Conservation (phyloP, 371 early-diverging fungal genomes). For the Mortierella sp. region DNA sequence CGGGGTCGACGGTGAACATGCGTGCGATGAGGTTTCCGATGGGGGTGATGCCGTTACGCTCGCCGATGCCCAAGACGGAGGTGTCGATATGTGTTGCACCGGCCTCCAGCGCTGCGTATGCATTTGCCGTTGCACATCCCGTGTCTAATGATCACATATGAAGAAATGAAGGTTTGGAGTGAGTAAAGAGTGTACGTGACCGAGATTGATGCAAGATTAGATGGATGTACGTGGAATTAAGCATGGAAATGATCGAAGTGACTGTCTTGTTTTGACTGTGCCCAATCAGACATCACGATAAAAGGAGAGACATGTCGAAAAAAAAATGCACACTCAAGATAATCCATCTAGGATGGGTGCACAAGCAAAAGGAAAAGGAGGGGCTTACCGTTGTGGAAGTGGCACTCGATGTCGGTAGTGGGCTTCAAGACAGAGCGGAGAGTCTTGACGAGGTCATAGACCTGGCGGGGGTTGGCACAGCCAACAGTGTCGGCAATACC, state of each 20-base stretch:
- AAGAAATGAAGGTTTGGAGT: not conserved
- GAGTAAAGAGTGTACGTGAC: not conserved
- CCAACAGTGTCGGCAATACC: slow-evolving; percentile 99
- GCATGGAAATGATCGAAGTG: slow-evolving; percentile 13
- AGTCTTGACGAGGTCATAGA: slow-evolving; percentile 95
- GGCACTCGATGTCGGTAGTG: slow-evolving; percentile 97
- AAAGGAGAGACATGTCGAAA: not conserved
- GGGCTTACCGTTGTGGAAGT: slow-evolving; percentile 89
- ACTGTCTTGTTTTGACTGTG: slow-evolving; percentile 6
- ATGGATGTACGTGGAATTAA: slow-evolving; percentile 26
- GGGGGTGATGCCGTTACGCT: slow-evolving; percentile 97
- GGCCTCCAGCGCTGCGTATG: slow-evolving; percentile 95
- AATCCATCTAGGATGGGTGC: not conserved
- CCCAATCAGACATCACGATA: slow-evolving; percentile 20
- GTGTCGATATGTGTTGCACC: slow-evolving; percentile 99
- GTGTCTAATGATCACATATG: slow-evolving; percentile 75
- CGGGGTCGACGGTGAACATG: slow-evolving; percentile 93
- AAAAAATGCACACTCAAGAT: not conserved
- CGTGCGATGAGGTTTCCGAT: slow-evolving; percentile 95
- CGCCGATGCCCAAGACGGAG: slow-evolving; percentile 97
- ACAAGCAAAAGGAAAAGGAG: not conserved
- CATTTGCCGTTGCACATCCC: slow-evolving; percentile 98
- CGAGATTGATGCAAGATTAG: not conserved
- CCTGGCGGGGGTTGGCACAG: slow-evolving; percentile 97
- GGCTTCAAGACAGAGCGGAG: slow-evolving; percentile 88